Base-by-base conservation (phyloP, 352 stramenopile genomes). In the Pythium biforme region DNA sequence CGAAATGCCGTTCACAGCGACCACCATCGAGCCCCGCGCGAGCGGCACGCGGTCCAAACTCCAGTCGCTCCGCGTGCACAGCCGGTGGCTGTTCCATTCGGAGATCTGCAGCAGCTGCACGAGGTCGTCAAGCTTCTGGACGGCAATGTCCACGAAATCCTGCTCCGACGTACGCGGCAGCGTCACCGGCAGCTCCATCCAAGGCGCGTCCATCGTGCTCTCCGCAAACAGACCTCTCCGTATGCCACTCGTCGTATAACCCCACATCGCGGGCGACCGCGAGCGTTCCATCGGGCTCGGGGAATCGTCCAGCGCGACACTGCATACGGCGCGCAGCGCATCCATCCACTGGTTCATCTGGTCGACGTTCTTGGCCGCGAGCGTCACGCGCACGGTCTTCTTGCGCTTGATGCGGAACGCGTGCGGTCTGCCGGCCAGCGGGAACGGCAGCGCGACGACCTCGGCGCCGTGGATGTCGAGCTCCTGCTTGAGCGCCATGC, bases 1-100 rank as follows among this genome's bases (percentile, higher is more conserved):
- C 8, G 70, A 82, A 41, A 88, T 74, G 0, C 78, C 79, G 62
- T 88, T 88, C 27, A 74, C 68, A 43, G 79, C 81, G 4, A 91
- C 74, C 8, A 91, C 59, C 50, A 91, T 70, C 1, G 79, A 86
- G 2, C 82, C 82, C 43, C 80, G 60, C 0, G 72, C 72, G 1
- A 91, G 57, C 6, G 73, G 45, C 0, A 76, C 58, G 0, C 59
- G 62, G 5, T 59, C 70, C 19, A 70, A 15, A 3, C 31, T 68
- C 48, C 85, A 53, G 45, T 75, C 81, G 31, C 74, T 72, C 27
- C 67, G 55, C 9, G 74, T 86, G 26, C 85, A 82, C 45, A 88
- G 69, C 50, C 73, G 76, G 3, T 83, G 72, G 54, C 78, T 74
- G 20, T 85, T 61, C 82, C 82, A 91, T 43, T 88, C 73, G 27